Base-by-base conservation (phyloP, 257 asterid species). In the Nicotiana tomentosiformis region DNA sequence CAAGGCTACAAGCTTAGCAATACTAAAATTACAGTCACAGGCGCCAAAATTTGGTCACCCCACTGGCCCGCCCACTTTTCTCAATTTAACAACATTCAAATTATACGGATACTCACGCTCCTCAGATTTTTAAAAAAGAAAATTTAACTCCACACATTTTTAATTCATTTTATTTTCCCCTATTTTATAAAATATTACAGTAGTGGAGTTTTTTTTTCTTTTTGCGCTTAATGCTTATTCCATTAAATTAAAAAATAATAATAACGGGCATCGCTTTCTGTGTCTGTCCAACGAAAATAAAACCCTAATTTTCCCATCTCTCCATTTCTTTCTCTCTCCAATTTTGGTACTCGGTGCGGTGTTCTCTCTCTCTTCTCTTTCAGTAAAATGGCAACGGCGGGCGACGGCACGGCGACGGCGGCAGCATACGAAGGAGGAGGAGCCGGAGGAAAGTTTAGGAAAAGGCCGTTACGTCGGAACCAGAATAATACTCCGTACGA, bases 401-500 rank as follows among this genome's bases (percentile, higher is more conserved):
- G 89, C 61, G 92, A 91, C 35, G 94, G 88, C 78, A 88, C 90
- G 83, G 89, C 83, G 77, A 62, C 98, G 83, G 53, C 87, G 61
- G 68, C 86, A 8, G 87, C 90, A 58, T 82, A 39, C 3, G 85
- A 37, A 46, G 86, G 86, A n/a, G 92, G 90, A 29, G 98, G 97
- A 82, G 95, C 87, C 9, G 98, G 98, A 46, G 99, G 99, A 12
- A 97, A 95, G 91, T 89, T 91, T 77, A 88, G 90, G 29, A 93
- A 90, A 84, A 90, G 85, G 69, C 91, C 94, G 9, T 77, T 87
- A 6, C 93, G 98, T 18, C 87, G 88, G 80, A 82, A 68, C 49
- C 90, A 86, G 55, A 49, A 90, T 77, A 49, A 90, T 77, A 97
- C 96, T 74, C 98, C 99, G 64, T 97, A 97, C 83, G 97, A 93